These are phyloP conservation scores for Rhodotorula mucilaginosa DNA, from an alignment of 1,284 basidiomycete species.

Conservation along the genomic window DNA sequence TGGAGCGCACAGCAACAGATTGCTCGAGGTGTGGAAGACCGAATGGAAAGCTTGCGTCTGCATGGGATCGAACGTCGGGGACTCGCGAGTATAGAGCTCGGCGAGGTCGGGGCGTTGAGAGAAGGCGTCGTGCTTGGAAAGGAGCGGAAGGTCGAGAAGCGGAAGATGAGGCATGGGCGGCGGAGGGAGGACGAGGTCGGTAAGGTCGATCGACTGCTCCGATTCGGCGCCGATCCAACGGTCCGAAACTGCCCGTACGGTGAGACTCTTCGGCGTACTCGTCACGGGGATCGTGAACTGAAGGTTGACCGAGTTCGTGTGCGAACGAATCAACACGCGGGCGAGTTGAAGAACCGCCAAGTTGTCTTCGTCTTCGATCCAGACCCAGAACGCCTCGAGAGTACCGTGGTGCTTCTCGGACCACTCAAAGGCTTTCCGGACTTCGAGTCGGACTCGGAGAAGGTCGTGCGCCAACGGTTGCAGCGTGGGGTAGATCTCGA, in stretches of 20 bases:
- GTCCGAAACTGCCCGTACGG: constrained; percentile 80
- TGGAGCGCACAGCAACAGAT: constrained; percentile 60
- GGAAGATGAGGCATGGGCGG: constrained; percentile 64
- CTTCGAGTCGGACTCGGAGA: constrained; percentile 66
- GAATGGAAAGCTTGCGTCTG: constrained; percentile 91
- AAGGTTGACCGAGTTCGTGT: constrained; percentile 62
- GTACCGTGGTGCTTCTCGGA: constrained; percentile 70
- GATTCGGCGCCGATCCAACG: constrained; percentile 91
- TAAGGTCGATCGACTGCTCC: constrained; percentile 63
- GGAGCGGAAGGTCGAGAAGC: constrained; percentile 76
- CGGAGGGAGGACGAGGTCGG: constrained; percentile 72
- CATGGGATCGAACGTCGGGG: constrained; percentile 65
- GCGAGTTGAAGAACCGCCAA: constrained; percentile 76
- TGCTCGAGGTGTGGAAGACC: constrained; percentile 65
- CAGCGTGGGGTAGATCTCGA: constrained; percentile 66
- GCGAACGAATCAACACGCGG: constrained; percentile 67
- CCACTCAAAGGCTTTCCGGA: constrained; percentile 76
- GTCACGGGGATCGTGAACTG: constrained; percentile 79
- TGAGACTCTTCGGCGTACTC: constrained; percentile 59
- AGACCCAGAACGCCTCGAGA: constrained; percentile 88
- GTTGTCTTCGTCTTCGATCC: constrained; percentile 85
- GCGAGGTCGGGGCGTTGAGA: constrained; percentile 17
- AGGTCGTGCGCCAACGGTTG: constrained; percentile 78
- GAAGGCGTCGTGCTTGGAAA: constrained; percentile 57
- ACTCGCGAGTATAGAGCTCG: constrained; percentile 20